Percentiles rank a stretch among this genome's conserved stretches.
Evolutionary conservation across 257 asterid species (phyloP).

Genomic region (Coffea canephora): DNA sequence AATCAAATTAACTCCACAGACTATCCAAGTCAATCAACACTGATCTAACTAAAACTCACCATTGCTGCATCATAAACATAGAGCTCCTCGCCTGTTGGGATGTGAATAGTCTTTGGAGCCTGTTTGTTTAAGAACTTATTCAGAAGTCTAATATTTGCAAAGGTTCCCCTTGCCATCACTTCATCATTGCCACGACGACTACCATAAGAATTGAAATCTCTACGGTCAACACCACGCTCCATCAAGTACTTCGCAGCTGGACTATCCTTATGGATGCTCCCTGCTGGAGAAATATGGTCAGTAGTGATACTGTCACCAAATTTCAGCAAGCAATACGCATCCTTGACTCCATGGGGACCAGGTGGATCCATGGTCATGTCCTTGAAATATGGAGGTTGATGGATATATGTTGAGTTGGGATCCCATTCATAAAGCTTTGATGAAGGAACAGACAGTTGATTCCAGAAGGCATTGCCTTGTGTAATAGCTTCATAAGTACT

Average conservation of each 20-base stretch:
- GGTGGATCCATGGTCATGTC: constrained; percentile 87
- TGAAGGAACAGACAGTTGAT: constrained; percentile 66
- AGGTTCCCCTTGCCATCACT: constrained; percentile 95
- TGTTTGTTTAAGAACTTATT: constrained; percentile 82
- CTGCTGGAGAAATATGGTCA: constrained; percentile 96
- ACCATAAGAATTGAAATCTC: constrained; percentile 90
- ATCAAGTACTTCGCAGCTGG: constrained; percentile 84
- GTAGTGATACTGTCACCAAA: constrained; percentile 97
- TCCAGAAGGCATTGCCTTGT: constrained; percentile 79
- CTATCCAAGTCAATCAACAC: neutral
- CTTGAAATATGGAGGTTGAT: constrained; percentile 88
- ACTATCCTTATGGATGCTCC: constrained; percentile 90
- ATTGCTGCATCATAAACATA: constrained; percentile 84
- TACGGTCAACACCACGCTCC: constrained; percentile 86
- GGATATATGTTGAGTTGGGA: constrained; percentile 75
- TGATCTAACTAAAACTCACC: constrained; percentile 38
- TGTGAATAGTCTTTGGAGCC: constrained; percentile 87
- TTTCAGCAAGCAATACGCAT: constrained; percentile 79
- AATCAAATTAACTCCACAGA: neutral
- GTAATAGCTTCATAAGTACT: constrained; percentile 91
- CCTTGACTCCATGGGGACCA: constrained; percentile 78
- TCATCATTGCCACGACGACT: constrained; percentile 98
- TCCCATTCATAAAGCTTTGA: constrained; percentile 86
- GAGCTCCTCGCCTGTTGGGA: constrained; percentile 83
- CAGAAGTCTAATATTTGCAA: constrained; percentile 80